Base-by-base conservation (phyloP, 164 flowering plant genomes). In the Platanus orientalis region DNA sequence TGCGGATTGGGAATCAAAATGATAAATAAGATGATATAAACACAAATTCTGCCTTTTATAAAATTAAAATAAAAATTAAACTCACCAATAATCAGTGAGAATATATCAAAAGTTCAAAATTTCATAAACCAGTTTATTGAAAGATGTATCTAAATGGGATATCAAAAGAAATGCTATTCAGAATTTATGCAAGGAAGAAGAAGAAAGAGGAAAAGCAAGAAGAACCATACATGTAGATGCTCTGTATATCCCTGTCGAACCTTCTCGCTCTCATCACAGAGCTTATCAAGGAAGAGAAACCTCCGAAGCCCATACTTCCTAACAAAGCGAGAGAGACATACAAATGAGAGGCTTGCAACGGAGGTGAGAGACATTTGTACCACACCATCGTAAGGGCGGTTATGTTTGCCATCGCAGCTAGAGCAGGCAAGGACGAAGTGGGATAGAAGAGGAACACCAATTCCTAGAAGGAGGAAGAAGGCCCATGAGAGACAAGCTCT, bases 251-350 rank as follows among this genome's bases (percentile, higher is more conserved):
- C 75, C 1, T 49, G 57, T 2, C 97, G 72, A 7, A 94, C 97
- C 19, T 69, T 78, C 72, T 86, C 94, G 81, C 97, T 89, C 70
- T 89, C 98, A 21, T 75, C 70, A 24, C 80, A 75, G 14, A 94
- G 85, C 73, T 83, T 89, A 65, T 90, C 97, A 36, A 94, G 84
- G 74, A 94, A 94, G 70, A 94, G 72, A 62, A 89, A 87, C 68
- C 95, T 70, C 34, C 96, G 63, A 14, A 94, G 71, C 14, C 97
- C 98, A 65, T 76, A 89, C 52, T 69, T 79, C 65, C 76, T 59
- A 1, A 86, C 78, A 60, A 87, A 89, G 0, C 63, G 21, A 1
- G 96, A 80, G 29, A 94, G 73, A 48, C 89, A 87, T 6, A 89
- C 9, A 63, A 89, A 90, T 2, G 97, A 90, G 52, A 90, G 71